Evolutionary conservation across 768 basidiomycete genomes (phyloP).

Genomic region (Leucosporidium creatinivorum): DNA sequence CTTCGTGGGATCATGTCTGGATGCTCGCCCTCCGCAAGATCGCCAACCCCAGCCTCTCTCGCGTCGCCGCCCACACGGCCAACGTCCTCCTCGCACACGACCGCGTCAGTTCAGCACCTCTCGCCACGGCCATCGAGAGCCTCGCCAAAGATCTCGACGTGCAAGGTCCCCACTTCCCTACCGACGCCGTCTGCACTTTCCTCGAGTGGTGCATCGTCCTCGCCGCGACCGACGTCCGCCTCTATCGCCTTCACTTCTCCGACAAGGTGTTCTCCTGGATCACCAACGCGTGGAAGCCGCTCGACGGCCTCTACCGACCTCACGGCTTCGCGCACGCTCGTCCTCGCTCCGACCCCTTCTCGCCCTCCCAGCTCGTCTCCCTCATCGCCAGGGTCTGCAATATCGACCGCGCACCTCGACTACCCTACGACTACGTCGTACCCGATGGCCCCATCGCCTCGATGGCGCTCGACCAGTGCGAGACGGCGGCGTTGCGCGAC

Average conservation of each 20-base stretch:
- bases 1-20: constrained; percentile 70
- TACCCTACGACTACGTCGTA: constrained; percentile 44
- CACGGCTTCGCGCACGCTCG: constrained; percentile 21
- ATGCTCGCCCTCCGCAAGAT: constrained; percentile 68
- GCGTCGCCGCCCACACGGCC: constrained; percentile 23
- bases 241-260: constrained; percentile 78
- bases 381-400: constrained; percentile 17
- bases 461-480: constrained; percentile 54
- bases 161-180: constrained; percentile 79
- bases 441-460: constrained; percentile 65
- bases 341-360: constrained; percentile 23
- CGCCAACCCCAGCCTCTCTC: constrained; percentile 48
- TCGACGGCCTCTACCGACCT: constrained; percentile 38
- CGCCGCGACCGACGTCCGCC: constrained; percentile 68
- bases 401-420: background rate
- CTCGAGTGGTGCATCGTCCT: constrained; percentile 61
- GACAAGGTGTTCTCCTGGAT: constrained; percentile 81
- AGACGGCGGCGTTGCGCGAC: constrained; percentile 57
- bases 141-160: constrained; percentile 76
- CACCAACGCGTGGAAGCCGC: constrained; percentile 58
- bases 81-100: constrained; percentile 23
- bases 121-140: constrained; percentile 57
- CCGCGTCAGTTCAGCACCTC: constrained; percentile 56
- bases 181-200: constrained; percentile 83
- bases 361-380: background rate